These are phyloP conservation scores for Chaetoceros muelleri DNA, from an alignment of 108 stramenopile species.

Conservation along the genomic window DNA sequence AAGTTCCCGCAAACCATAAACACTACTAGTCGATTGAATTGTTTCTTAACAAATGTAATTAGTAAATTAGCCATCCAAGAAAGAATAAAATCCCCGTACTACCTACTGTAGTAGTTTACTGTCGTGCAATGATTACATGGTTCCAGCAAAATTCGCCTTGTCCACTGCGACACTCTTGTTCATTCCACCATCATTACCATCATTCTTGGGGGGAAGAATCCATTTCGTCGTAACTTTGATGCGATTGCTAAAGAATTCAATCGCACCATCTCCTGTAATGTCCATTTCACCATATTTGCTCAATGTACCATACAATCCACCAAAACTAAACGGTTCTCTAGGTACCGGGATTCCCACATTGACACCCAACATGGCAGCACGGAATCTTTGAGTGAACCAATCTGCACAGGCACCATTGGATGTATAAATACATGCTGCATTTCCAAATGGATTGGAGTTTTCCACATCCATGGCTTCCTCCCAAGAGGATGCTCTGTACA, in stretches of 20 bases:
- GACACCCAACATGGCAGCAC: constrained; percentile 81
- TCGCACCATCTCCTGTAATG: constrained; percentile 92
- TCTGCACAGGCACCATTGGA: constrained; percentile 84
- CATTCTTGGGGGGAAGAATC: constrained; percentile 34
- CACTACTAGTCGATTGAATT: no score
- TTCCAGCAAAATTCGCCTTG: constrained; percentile 54
- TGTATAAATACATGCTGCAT: constrained; percentile 93
- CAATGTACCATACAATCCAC: constrained; percentile 84
- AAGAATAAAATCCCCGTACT: neutral
- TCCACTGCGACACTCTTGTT: constrained; percentile 15
- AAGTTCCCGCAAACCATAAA: no score
- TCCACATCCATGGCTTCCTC: constrained; percentile 91
- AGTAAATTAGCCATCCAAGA: no score
- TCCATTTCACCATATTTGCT: constrained; percentile 96
- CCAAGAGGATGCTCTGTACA: constrained; percentile 68
- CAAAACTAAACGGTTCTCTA: constrained; percentile 91
- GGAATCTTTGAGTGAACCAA: constrained; percentile 81
- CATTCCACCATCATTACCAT: constrained; percentile 2
- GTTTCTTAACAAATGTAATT: no score
- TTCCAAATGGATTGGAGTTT: constrained; percentile 91
- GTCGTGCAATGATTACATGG: constrained; percentile 35
- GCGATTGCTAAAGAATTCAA: constrained; percentile 95
- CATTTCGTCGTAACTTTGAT: constrained; percentile 92
- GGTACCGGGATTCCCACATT: constrained; percentile 88
- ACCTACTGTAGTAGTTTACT: neutral